Conservation (phyloP, 176 grass and related monocot genomes). For the Juncus effusus region DNA sequence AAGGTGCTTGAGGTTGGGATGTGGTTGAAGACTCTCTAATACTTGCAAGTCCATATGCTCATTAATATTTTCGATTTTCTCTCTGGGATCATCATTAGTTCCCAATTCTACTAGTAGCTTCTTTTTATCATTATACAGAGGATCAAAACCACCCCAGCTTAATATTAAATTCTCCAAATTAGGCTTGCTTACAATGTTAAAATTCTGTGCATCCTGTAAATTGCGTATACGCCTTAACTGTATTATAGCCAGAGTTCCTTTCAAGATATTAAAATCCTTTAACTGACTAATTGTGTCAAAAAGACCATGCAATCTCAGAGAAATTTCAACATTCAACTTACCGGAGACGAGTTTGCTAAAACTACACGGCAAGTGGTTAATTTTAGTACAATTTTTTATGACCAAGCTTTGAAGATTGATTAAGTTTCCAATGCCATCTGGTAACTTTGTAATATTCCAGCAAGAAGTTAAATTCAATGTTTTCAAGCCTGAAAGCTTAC, state of each 20-base stretch:
- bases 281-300: background rate
- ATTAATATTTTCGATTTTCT: too few relatives aligned
- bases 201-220: background rate
- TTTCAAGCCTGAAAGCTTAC: constrained; percentile 3
- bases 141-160: background rate
- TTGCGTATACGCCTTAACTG: background rate
- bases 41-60: background rate
- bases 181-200: background rate
- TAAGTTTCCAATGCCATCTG: background rate
- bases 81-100: too few relatives aligned
- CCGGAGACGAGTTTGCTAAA: background rate
- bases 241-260: background rate
- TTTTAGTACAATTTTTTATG: background rate
- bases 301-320: too few relatives aligned
- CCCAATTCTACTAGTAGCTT: background rate
- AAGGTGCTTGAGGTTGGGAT: constrained; percentile 15
- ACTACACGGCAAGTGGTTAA: background rate
- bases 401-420: background rate
- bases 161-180: background rate
- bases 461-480: background rate
- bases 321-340: too few relatives aligned
- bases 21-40: constrained; percentile 6
- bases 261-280: constrained; percentile 4
- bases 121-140: background rate
- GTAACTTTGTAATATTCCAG: background rate